A percentile compares a stretch with the other conserved stretches of the same genome.
These are phyloP conservation scores for Mytilinidion resinicola DNA, from an alignment of 495 filamentous ascomycete species.

Conservation along the genomic window DNA sequence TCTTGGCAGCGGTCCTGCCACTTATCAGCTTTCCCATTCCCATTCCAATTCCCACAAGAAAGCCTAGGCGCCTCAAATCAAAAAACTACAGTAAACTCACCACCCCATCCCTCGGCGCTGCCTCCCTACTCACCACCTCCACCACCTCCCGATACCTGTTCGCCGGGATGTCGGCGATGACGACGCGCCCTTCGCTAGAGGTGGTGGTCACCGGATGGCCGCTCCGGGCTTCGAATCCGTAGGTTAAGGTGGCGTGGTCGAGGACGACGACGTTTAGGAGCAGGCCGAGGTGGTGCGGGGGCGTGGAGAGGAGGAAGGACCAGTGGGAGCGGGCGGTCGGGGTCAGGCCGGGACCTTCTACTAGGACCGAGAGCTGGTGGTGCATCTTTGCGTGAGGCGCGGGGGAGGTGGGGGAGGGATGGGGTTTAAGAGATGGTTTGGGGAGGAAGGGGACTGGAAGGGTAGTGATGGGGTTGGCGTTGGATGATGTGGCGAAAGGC, in stretches of 20 bases:
- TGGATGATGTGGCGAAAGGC: too few species aligned
- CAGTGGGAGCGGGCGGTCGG: conserved; percentile 15
- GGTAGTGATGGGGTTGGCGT: too few species aligned
- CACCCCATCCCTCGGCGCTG: background rate
- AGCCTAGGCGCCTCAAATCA: background rate
- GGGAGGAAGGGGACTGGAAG: too few species aligned
- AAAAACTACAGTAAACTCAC: background rate
- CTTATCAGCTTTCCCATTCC: background rate
- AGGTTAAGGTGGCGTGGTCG: conserved; percentile 3
- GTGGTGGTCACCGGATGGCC: background rate
- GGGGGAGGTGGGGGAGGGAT: background rate
- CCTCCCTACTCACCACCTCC: background rate
- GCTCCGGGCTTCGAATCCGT: background rate
- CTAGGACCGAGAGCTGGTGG: conserved; percentile 3
- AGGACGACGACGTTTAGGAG: conserved; percentile 2
- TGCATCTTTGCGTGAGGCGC: background rate
- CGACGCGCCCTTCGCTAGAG: background rate
- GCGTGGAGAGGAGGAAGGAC: conserved; percentile 1
- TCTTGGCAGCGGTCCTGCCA: background rate
- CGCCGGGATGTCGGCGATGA: background rate
- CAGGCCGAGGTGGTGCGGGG: conserved; percentile 1
- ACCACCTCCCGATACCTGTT: background rate
- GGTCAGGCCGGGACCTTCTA: background rate
- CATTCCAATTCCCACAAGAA: too few species aligned
- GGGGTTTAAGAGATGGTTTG: too few species aligned